A percentile compares a stretch with the other conserved stretches of the same genome.
phyloP scores from a whole-genome alignment of 345 rosid species.

The Lenwebbia sp. region DNA sequence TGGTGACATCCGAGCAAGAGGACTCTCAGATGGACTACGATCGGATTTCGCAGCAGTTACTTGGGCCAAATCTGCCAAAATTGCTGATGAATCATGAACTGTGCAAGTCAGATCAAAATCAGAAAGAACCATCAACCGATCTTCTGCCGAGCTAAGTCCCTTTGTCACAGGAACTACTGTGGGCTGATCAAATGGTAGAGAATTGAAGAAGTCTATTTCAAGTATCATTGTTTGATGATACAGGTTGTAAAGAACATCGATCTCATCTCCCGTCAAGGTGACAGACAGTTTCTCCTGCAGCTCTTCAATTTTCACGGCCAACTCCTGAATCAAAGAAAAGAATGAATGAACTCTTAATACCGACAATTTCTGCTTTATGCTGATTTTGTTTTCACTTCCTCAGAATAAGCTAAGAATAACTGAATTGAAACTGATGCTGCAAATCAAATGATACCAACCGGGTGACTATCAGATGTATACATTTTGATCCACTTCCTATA shows the following conservation, averaged over 20 bases:
- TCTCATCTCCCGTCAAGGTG: slow-evolving; percentile 89
- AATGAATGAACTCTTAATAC: slow-evolving; percentile 16
- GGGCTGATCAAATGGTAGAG: slow-evolving; percentile 66
- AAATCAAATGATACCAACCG: slow-evolving; percentile 28
- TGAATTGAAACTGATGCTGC: background rate
- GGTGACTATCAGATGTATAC: slow-evolving; percentile 57
- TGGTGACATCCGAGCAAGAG: slow-evolving; percentile 54
- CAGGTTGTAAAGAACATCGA: slow-evolving; percentile 74
- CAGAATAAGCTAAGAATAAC: background rate
- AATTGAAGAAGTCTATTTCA: slow-evolving; percentile 66
- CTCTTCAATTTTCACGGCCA: slow-evolving; percentile 81
- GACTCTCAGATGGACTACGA: slow-evolving; percentile 32
- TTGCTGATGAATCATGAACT: slow-evolving; percentile 87
- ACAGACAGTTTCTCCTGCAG: slow-evolving; percentile 87
- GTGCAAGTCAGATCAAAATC: slow-evolving; percentile 97
- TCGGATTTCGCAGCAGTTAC: slow-evolving; percentile 76
- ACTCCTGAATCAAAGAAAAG: slow-evolving; percentile 45
- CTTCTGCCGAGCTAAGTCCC: slow-evolving; percentile 40
- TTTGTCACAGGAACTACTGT: slow-evolving; percentile 59
- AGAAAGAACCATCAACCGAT: slow-evolving; percentile 55
- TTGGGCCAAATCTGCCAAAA: slow-evolving; percentile 87
- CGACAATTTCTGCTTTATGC: slow-evolving; percentile 8
- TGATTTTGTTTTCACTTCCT: background rate
- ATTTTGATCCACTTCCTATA: slow-evolving; percentile 83
- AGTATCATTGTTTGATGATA: slow-evolving; percentile 96